These are phyloP conservation scores for Thelephora terrestris DNA, from an alignment of 1,284 basidiomycete genomes.

Conservation along the genomic window DNA sequence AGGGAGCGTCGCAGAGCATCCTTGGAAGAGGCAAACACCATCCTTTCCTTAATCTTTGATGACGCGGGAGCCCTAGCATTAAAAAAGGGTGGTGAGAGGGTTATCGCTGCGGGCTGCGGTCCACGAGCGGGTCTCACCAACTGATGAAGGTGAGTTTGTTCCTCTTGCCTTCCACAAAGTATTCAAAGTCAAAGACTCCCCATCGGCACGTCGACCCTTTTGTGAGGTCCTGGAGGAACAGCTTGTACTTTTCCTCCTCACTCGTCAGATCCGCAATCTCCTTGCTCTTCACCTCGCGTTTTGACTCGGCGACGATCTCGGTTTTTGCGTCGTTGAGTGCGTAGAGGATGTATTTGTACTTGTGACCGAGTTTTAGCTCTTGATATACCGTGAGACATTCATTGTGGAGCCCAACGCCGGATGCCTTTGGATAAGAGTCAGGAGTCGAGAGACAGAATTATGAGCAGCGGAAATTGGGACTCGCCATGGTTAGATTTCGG, in stretches of 20 bases:
- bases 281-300: no score
- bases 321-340: constrained; percentile 54
- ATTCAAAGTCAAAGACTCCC: constrained; percentile 92
- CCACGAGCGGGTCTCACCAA: constrained; percentile 49
- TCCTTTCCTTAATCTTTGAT: constrained; percentile 87
- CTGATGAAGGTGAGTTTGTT: constrained; percentile 87
- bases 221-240: constrained; percentile 73
- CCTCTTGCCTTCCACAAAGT: constrained; percentile 68
- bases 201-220: constrained; percentile 65
- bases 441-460: no score
- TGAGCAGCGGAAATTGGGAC: no score
- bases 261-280: no score
- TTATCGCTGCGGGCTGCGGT: background rate
- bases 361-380: constrained; percentile 78
- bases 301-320: constrained; percentile 71
- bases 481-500: no score
- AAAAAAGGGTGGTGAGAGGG: no score
- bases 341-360: constrained; percentile 84
- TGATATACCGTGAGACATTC: constrained; percentile 60
- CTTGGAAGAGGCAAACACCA: constrained; percentile 91
- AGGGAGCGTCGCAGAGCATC: constrained; percentile 73
- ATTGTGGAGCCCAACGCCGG: constrained; percentile 60
- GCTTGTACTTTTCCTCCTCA: constrained; percentile 48
- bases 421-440: constrained; percentile 39
- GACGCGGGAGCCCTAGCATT: constrained; percentile 74